Conservation (phyloP, 2,329 filamentous ascomycete species). For the Fusarium begoniae region DNA sequence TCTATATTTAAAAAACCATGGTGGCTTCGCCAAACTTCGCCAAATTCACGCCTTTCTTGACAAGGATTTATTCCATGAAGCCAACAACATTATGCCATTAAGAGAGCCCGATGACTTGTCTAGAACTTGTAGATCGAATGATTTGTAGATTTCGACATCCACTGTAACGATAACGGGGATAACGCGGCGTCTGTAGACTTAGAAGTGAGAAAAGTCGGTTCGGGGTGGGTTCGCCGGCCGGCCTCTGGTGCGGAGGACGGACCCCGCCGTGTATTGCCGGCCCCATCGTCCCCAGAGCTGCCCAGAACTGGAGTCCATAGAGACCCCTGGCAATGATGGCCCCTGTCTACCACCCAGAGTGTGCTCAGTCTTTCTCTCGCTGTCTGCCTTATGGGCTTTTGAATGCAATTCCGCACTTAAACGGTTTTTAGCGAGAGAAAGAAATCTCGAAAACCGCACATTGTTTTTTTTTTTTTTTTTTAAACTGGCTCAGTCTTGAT, state of each 20-base stretch:
- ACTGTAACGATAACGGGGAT: constrained; percentile 25
- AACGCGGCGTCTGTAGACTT: constrained; percentile 19
- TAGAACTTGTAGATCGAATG: constrained; percentile 26
- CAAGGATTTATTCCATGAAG: constrained; percentile 20
- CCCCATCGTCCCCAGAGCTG: constrained; percentile 29
- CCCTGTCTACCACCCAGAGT: constrained; percentile 39
- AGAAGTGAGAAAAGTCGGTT: constrained; percentile 24
- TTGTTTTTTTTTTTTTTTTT: neutral
- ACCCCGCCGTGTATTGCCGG: constrained; percentile 17
- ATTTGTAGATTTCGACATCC: constrained; percentile 12
- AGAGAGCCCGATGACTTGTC: neutral
- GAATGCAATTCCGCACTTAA: constrained; percentile 1
- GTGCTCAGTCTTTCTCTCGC: neutral
- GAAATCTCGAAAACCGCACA: neutral
- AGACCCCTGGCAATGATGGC: constrained; percentile 30
- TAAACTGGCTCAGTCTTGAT: neutral
- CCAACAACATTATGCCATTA: constrained; percentile 3
- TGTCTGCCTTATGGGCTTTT: neutral
- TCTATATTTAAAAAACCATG: neutral
- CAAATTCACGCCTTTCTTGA: constrained; percentile 21
- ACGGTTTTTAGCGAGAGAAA: neutral
- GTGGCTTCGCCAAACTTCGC: constrained; percentile 19
- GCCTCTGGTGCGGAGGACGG: constrained; percentile 5
- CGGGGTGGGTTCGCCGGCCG: constrained; percentile 25
- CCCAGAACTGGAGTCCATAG: constrained; percentile 30